Base-by-base conservation (phyloP, 768 basidiomycete species). In the Gymnopilus junonius region DNA sequence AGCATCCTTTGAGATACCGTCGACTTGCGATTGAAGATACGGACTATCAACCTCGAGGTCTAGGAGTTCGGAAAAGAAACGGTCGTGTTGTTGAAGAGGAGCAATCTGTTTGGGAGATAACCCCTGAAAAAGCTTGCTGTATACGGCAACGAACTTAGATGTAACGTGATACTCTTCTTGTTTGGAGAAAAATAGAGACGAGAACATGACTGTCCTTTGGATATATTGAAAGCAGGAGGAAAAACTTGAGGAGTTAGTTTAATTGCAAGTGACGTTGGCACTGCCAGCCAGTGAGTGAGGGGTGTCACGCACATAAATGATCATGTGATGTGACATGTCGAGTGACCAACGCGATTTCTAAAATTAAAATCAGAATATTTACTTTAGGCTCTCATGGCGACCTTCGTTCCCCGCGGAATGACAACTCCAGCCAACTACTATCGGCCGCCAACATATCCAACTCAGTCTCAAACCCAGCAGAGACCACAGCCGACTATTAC, bases 21-120 rank as follows among this genome's bases (percentile, higher is more conserved):
- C 68, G 2, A 90, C 66, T 64, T 80, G 76, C 21, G 67, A 67
- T 57, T 72, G 72, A 29, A 87, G 72, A 63, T 80, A 87, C 15
- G 76, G 73, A 8, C 74, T 74, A 64, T 90, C 83, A 4, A 86
- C 78, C 1, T 85, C 82, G 43, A 89, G 76, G 29, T 79, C 71
- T 29, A 90, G 78, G 8, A 88, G 71, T 59, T 80, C 78, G 4
- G 79, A 74, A 80, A 84, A 91, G 74, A 89, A 86, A 53, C 77
- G 76, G 4, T 76, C 71, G 8, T 75, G 69, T 55, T 81, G 75
- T 27, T 81, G 79, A 46, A 78, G 79, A 5, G 85, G 82, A 34
- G 73, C 72, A 51, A 87, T 81, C 50, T 82, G 74, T 31, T 71
- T 69, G 10, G 83, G 79, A 23, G 78, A 69, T 29, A 79, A 67